Evolutionary conservation across 768 basidiomycete species (phyloP).

Genomic region (Boletus huronensis): DNA sequence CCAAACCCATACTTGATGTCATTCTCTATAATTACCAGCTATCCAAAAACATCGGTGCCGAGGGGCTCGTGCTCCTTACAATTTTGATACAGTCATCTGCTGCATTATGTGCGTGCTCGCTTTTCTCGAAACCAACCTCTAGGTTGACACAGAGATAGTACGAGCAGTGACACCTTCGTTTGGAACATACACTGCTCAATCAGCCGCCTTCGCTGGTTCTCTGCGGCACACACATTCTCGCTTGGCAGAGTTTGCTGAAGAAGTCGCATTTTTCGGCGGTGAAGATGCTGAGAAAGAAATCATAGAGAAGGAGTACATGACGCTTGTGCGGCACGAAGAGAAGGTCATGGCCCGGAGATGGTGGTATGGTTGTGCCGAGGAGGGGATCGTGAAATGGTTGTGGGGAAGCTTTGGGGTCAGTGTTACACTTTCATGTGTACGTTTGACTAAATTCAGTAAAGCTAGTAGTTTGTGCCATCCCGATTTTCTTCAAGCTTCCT

Average conservation of each 20-base stretch:
- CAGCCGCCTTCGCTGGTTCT: conserved; percentile 84
- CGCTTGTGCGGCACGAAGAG: conserved; percentile 81
- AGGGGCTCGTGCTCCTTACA: conserved; percentile 81
- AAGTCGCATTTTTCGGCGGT: conserved; percentile 84
- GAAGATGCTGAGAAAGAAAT: conserved; percentile 89
- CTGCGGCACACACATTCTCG: conserved; percentile 91
- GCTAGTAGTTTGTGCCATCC: conserved; percentile 88
- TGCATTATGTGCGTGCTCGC: conserved; percentile 60
- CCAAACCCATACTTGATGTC: conserved; percentile 89
- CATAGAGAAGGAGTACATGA: conserved; percentile 84
- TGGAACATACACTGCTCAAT: conserved; percentile 84
- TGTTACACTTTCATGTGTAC: conserved; percentile 11
- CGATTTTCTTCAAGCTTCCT: conserved; percentile 86
- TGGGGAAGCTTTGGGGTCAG: conserved; percentile 94
- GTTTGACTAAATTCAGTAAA: conserved; percentile 28
- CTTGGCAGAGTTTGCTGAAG: conserved; percentile 83
- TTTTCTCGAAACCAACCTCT: neutral
- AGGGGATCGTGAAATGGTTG: conserved; percentile 93
- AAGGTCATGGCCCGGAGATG: conserved; percentile 74
- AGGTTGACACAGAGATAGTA: conserved; percentile 45
- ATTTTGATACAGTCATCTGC: conserved; percentile 83
- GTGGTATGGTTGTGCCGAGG: conserved; percentile 91
- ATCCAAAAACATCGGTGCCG: conserved; percentile 90
- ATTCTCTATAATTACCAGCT: conserved; percentile 96
- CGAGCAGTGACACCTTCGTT: conserved; percentile 88